Conservation (phyloP, 2,329 filamentous ascomycete species). For the Aschersonia sp. region DNA sequence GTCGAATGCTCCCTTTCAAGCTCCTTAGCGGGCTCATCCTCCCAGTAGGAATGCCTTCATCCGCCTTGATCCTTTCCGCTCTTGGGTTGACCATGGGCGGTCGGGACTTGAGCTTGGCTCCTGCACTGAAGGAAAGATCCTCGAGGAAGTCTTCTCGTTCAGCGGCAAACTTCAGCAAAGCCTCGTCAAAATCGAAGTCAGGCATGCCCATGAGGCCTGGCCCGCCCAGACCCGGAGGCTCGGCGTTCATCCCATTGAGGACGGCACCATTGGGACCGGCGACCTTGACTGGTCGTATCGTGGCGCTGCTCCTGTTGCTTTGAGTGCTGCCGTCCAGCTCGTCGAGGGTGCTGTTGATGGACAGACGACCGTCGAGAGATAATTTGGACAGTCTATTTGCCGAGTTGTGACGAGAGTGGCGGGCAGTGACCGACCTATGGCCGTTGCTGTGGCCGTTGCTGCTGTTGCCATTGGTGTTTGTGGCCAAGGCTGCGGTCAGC, state of each 20-base stretch:
- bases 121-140: slow-evolving; percentile 78
- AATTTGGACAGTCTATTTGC: slow-evolving; percentile 42
- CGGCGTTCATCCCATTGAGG: slow-evolving; percentile 13
- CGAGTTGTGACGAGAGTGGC: slow-evolving; percentile 49
- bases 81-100: slow-evolving; percentile 65
- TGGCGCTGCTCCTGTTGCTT: slow-evolving; percentile 54
- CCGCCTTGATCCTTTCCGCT: slow-evolving; percentile 67
- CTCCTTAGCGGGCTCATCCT: slow-evolving; percentile 41
- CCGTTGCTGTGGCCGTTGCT: slow-evolving; percentile 7
- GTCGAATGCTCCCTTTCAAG: slow-evolving; percentile 72
- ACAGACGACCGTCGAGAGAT: slow-evolving; percentile 33
- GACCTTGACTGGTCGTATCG: slow-evolving; percentile 34
- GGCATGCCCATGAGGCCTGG: slow-evolving; percentile 15
- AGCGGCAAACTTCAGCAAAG: slow-evolving; percentile 86
- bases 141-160: slow-evolving; percentile 89
- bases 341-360: slow-evolving; percentile 39
- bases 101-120: slow-evolving; percentile 56
- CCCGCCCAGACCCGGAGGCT: neutral
- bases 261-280: slow-evolving; percentile 10
- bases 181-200: slow-evolving; percentile 88
- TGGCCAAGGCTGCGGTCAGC: neutral
- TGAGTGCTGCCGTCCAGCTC: slow-evolving; percentile 42
- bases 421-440: slow-evolving; percentile 20
- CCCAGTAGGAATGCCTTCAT: slow-evolving; percentile 44
- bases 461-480: neutral